Base-by-base conservation (phyloP, 2,329 filamentous ascomycete genomes). In the Lomentospora prolificans region DNA sequence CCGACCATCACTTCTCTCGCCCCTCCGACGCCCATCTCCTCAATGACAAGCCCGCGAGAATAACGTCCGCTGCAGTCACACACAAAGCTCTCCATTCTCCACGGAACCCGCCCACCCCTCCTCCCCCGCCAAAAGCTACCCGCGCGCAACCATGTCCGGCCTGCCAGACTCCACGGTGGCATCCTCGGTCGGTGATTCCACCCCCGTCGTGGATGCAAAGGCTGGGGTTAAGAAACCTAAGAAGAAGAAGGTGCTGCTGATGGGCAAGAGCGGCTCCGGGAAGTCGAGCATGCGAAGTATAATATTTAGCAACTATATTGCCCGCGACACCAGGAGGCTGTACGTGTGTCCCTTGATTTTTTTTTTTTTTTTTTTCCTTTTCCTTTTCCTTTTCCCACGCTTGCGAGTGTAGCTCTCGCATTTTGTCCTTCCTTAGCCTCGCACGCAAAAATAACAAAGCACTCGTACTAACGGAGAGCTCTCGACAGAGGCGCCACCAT, bases 261-360 rank as follows among this genome's bases (percentile, higher is more conserved):
- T 91, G 94, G 94, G 94, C 63, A 96, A 96, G 76, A 95, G 89
- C 60, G 94, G 94, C 55, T 96, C 92, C 0, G 94, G 94, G 56
- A 99, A 99, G 73, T 96, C 91, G 44, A 96, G 90, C 57, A 99
- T 99, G 94, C 83, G 94, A 61, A 94, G 88, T 66, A 97, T 99
- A 67, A 96, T 99, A 69, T 99, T 99, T 73, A 96, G 89, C 76
- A 97, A 97, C 72, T 97, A 96, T 69, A 91, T 97, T 61, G 94
- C 94, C 57, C 90, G 95, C 67, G 94, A 99, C 70, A 96, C 96
- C 5, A 81, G 94, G 39, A 79, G 94, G 57, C 76, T 99, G 78
- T 81, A 65, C 68, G 77, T n/a, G n/a, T n/a, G n/a, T n/a, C n/a
- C n/a, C n/a, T n/a, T n/a, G n/a, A n/a, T n/a, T n/a, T n/a, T n/a